Evolutionary conservation across 345 rosid species (phyloP).

Genomic region (Fremontodendron californicum): DNA sequence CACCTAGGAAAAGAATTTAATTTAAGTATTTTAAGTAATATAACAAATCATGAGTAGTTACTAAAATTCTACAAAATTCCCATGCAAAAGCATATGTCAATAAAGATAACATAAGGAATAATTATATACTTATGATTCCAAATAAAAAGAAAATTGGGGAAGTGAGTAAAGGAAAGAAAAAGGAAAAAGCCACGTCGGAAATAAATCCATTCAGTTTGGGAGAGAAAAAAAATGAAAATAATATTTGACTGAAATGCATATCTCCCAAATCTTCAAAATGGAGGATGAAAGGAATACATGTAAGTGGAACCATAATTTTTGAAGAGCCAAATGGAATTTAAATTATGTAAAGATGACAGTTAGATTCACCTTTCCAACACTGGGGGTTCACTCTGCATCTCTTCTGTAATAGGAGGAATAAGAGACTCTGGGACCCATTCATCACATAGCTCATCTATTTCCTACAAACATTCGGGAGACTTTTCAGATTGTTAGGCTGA

Average conservation of each 20-base stretch:
- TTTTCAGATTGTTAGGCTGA: constrained; percentile 11
- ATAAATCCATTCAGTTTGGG: not conserved
- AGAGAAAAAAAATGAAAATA: not conserved
- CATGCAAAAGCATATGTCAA: not conserved
- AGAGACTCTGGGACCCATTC: constrained; percentile 95
- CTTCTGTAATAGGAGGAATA: constrained; percentile 68
- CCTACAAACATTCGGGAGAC: constrained; percentile 38
- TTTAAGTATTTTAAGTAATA: not conserved
- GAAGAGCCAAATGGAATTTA: not conserved
- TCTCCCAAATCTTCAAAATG: not conserved
- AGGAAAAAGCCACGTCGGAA: not conserved
- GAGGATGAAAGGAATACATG: not conserved
- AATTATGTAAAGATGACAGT: not conserved
- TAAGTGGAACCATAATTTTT: not conserved
- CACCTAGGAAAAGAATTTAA: not conserved
- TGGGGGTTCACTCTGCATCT: constrained; percentile 66
- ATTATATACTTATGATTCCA: not conserved
- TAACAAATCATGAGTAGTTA: not conserved
- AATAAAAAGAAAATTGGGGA: not conserved
- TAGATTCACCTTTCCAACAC: constrained; percentile 68
- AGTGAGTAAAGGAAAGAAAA: not conserved
- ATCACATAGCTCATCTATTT: constrained; percentile 88
- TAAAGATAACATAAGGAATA: not conserved
- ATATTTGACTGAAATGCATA: not conserved
- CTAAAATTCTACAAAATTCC: not conserved